Evolutionary conservation across 768 basidiomycete species (phyloP), one percentile per base, ranked within the genome.

Genomic region (Mycena sanguinolenta): DNA sequence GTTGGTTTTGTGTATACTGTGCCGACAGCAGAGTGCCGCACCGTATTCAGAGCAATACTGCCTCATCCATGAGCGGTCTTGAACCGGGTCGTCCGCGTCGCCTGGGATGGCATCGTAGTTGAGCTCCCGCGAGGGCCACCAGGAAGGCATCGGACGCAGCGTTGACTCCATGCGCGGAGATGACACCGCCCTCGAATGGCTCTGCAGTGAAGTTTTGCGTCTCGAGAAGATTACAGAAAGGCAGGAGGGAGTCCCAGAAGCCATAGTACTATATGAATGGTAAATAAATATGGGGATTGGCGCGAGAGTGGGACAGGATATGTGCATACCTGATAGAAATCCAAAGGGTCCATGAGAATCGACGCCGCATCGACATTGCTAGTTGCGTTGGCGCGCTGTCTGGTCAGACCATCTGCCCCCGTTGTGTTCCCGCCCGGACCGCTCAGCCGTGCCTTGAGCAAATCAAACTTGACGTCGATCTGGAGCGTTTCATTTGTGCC

Each of bases 41-140:
- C 86, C 86, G 67, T 85, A 87, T 75, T 88, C 85, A 0, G 86
- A 86, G 61, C 85, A 87, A 67, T 86, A 87, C 69, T 88, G 86
- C 80, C 86, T 81, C 85, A 86, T 87, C 86, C 86, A 87, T 10
- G 85, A 86, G 52, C 73, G 75, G 63, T 86, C 86, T 58, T 75
- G 71, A 0, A 84, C 82, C 1, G 85, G 84, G 73, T 86, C 85
- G 66, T 85, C 84, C 0, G 80, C 63, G 46, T 74, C 74, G 14
- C 82, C 80, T 0, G 82, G 81, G 38, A 87, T 83, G 19, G 85
- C 80, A 68, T 83, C 84, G 68, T 86, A 87, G 69, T 87, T 83
- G 14, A 86, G 72, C 67, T 87, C 84, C 32, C 78, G n/a, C 80
- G 23, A 87, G 74, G 0, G 84, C 86, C 3, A 77, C 77, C 21